Conservation (phyloP, 2,329 filamentous ascomycete genomes). For the Venturiaceae sp. region DNA sequence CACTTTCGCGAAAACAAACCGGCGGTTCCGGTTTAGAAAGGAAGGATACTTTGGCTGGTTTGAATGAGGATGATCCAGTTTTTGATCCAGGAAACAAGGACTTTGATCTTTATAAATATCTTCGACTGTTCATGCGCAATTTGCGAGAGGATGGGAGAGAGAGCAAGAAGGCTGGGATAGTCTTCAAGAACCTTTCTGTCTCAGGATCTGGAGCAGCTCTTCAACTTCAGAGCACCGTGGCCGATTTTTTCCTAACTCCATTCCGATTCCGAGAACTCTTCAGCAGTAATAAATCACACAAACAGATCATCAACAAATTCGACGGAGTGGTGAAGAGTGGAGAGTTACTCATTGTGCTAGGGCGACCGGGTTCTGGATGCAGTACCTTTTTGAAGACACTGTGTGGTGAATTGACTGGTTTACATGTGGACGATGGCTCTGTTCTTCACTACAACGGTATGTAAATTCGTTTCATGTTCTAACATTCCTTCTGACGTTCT, state of each 20-base stretch:
- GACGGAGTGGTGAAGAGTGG: constrained; percentile 43
- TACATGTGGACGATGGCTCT: constrained; percentile 41
- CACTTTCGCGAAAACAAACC: background rate
- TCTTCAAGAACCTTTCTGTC: constrained; percentile 56
- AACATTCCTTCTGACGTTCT: constrained; percentile 5
- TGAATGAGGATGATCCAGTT: constrained; percentile 35
- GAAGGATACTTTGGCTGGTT: background rate
- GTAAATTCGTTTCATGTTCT: constrained; percentile 13
- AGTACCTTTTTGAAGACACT: constrained; percentile 55
- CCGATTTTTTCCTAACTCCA: constrained; percentile 47
- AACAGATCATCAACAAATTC: constrained; percentile 46
- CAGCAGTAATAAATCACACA: constrained; percentile 36
- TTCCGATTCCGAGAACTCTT: constrained; percentile 49
- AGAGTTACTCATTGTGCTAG: constrained; percentile 37
- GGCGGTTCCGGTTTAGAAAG: constrained; percentile 20
- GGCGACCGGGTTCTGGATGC: constrained; percentile 48
- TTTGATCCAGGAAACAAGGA: constrained; percentile 42
- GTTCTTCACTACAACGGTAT: constrained; percentile 52
- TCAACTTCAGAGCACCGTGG: constrained; percentile 59
- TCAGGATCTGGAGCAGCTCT: constrained; percentile 57
- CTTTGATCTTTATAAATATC: constrained; percentile 47
- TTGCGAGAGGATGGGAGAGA: constrained; percentile 47
- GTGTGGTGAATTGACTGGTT: constrained; percentile 48
- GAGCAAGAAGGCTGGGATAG: constrained; percentile 46
- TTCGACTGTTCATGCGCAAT: constrained; percentile 37